Evolutionary conservation across 805 yeast species (phyloP).

Genomic region (Pichia cephalocereana): DNA sequence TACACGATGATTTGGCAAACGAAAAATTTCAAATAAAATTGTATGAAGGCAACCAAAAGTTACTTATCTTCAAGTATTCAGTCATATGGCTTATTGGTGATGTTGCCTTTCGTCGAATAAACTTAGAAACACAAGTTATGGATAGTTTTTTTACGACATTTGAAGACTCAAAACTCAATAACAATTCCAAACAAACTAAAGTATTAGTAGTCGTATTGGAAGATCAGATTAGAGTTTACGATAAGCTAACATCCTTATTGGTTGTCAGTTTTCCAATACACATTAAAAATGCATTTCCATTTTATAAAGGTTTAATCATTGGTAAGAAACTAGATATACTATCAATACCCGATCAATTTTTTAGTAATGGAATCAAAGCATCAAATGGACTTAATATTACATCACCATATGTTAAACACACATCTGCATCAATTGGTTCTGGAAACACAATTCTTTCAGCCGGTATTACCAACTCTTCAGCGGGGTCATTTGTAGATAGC

Average conservation of each 20-base stretch:
- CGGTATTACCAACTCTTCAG: conserved; percentile 4
- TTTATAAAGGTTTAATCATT: conserved; percentile 54
- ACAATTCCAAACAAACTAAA: neutral
- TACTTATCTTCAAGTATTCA: conserved; percentile 24
- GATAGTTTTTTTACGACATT: conserved; percentile 57
- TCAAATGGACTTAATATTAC: neutral
- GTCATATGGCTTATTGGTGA: conserved; percentile 45
- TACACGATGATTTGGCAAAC: neutral
- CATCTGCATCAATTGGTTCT: conserved; percentile 1
- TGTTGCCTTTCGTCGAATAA: conserved; percentile 37
- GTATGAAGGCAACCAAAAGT: conserved; percentile 16
- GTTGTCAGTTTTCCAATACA: conserved; percentile 63
- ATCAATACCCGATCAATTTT: neutral
- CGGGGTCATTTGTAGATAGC: conserved; percentile 13
- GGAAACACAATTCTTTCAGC: neutral
- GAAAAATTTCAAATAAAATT: conserved; percentile 10
- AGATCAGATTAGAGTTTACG: conserved; percentile 56
- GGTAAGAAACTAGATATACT: conserved; percentile 17
- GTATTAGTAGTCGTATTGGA: conserved; percentile 48
- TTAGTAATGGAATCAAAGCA: neutral
- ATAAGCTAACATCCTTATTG: conserved; percentile 48
- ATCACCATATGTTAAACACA: neutral
- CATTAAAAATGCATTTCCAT: conserved; percentile 51
- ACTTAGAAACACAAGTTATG: conserved; percentile 42
- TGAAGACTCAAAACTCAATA: conserved; percentile 9